A percentile compares a stretch with the other conserved stretches of the same genome.
These are phyloP conservation scores for Plasmodium berghei DNA, from an alignment of 169 alveolate species.

Conservation along the genomic window DNA sequence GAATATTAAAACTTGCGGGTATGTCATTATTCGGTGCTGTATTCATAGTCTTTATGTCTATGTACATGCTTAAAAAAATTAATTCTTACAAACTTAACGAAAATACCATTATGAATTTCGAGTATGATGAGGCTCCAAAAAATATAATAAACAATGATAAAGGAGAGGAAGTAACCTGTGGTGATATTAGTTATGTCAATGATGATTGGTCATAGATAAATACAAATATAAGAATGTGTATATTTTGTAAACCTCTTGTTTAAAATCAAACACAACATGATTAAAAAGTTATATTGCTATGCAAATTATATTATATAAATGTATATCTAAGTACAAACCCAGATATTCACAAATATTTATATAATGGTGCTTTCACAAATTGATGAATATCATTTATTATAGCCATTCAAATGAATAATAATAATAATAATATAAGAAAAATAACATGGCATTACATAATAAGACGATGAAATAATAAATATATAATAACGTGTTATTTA, in stretches of 20 bases:
- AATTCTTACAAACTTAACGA: neutral
- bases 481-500: too few species aligned
- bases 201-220: conserved; percentile 43
- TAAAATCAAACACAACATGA: too few species aligned
- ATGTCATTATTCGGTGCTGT: conserved; percentile 31
- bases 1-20: conserved; percentile 41
- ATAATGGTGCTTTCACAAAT: too few species aligned
- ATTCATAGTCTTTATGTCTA: conserved; percentile 24
- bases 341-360: too few species aligned
- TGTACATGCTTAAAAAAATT: conserved; percentile 11
- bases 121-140: conserved; percentile 11
- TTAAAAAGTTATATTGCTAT: too few species aligned
- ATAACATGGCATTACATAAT: too few species aligned
- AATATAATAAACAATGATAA: conserved; percentile 6
- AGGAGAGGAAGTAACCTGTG: conserved; percentile 22
- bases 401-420: too few species aligned
- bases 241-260: neutral
- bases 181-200: conserved; percentile 15
- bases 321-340: too few species aligned
- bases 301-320: too few species aligned
- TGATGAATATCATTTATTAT: too few species aligned
- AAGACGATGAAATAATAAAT: too few species aligned
- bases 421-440: too few species aligned
- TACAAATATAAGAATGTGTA: neutral
- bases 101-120: conserved; percentile 1